Evolutionary conservation across 176 grass and related monocot genomes (phyloP), one percentile per base, ranked within the genome.

Genomic region (Aechmea fasciata): DNA sequence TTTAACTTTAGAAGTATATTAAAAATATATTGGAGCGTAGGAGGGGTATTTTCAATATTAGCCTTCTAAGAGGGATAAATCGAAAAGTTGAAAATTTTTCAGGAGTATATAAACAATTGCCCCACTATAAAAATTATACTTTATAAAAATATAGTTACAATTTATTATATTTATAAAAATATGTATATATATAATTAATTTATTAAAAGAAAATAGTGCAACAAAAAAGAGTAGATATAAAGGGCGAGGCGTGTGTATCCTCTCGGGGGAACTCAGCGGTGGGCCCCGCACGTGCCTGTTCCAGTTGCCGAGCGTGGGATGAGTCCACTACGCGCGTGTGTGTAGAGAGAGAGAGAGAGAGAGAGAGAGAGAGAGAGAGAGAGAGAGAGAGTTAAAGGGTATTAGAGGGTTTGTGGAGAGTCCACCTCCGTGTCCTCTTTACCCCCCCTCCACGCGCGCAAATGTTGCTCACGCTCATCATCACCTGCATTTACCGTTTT

Each of bases 221-320:
- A 62, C 52, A 47, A 19, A 73, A 11, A 2, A 2, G 3, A 12
- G 10, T 26, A 59, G 15, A 19, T 3, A 73, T 25, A 73, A 15
- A 55, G 55, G 47, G 20, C 11, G 52, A 10, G 8, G 22, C 4
- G 49, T 22, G 51, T 33, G 10, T 63, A 25, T 8, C 29, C 55
- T 61, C 55, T 15, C 10, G 33, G 17, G 54, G 19, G 19, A 14
- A 59, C 14, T 17, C 3, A 29, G 29, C 13, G 15, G 73, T 53
- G 61, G 73, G 62, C 10, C 47, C 73, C 73, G 47, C 47, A 67
- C 9, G 48, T 67, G 18, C 23, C 12, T n/a, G 51, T 53, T 41
- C 20, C 20, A 61, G 73, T 48, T 52, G 51, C 11, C 52, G 48
- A 70, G 77, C 77, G 69, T 79, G 76, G 47, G 68, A 54, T 20